Evolutionary conservation across 2,329 filamentous ascomycete genomes (phyloP).

Genomic region (Elsinoe australis): DNA sequence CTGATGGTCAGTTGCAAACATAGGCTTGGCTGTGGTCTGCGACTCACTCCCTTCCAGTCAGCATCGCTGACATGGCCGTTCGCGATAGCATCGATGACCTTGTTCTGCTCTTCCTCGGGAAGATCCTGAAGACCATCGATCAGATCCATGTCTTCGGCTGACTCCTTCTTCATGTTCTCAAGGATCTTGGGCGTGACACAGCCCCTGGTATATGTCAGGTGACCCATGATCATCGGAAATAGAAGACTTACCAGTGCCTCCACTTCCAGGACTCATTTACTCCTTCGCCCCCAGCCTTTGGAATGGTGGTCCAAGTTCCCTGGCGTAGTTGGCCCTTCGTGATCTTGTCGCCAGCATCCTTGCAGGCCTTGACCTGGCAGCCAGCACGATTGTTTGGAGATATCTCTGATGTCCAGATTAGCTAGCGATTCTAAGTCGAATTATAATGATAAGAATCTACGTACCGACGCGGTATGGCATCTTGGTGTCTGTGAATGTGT

Average conservation of each 20-base stretch:
- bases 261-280: constrained; percentile 60
- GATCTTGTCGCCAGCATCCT: constrained; percentile 62
- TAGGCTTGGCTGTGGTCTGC: no score
- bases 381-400: constrained; percentile 63
- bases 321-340: constrained; percentile 70
- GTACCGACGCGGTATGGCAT: constrained; percentile 28
- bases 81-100: constrained; percentile 62
- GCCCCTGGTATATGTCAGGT: constrained; percentile 53
- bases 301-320: constrained; percentile 61
- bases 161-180: constrained; percentile 53
- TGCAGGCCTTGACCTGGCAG: constrained; percentile 69
- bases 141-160: constrained; percentile 53
- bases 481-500: constrained; percentile 18
- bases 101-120: constrained; percentile 59
- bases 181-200: constrained; percentile 76
- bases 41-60: constrained; percentile 89
- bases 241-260: constrained; percentile 69
- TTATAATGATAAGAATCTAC: no score
- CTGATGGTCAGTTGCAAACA: no score
- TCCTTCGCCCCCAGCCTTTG: constrained; percentile 27
- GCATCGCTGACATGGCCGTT: constrained; percentile 75
- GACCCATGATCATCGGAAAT: neutral
- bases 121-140: constrained; percentile 80
- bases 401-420: constrained; percentile 49
- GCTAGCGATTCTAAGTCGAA: no score